These are phyloP conservation scores for Arthrinium phaeospermum DNA, from an alignment of 2,329 filamentous ascomycete genomes.

Conservation along the genomic window DNA sequence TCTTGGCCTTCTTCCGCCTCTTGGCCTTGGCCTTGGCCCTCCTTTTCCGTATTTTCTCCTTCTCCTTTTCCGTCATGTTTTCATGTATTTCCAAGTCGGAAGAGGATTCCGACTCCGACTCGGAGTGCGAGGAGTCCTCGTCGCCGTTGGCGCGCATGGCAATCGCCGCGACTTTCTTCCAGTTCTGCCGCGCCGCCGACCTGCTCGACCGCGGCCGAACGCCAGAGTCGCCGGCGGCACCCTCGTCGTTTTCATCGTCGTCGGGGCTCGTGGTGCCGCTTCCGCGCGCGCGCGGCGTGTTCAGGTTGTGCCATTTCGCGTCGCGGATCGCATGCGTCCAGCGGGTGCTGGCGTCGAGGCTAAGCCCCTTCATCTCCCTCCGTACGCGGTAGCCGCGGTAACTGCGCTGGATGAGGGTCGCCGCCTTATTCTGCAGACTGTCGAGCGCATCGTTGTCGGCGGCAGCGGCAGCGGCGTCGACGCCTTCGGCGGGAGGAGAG, in stretches of 20 bases:
- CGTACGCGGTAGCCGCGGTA: constrained; percentile 80
- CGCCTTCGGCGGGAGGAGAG: constrained; percentile 24
- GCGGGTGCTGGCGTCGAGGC: constrained; percentile 70
- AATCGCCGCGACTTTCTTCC: constrained; percentile 75
- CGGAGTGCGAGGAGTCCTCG: constrained; percentile 55
- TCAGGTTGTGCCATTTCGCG: constrained; percentile 58
- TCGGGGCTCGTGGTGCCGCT: not conserved
- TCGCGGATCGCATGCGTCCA: constrained; percentile 73
- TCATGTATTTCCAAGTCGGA: constrained; percentile 35
- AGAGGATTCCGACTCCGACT: constrained; percentile 41
- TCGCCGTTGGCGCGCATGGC: constrained; percentile 76
- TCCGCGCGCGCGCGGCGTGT: constrained; percentile 48
- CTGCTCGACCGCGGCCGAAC: constrained; percentile 31
- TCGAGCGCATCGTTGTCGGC: constrained; percentile 28
- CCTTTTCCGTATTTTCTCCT: constrained; percentile 44
- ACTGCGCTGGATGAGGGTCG: constrained; percentile 68
- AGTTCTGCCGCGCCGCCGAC: constrained; percentile 67
- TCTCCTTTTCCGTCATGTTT: constrained; percentile 43
- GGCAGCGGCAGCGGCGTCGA: constrained; percentile 22
- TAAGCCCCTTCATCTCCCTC: constrained; percentile 71
- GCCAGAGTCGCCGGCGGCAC: not conserved
- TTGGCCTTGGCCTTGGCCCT: constrained; percentile 58
- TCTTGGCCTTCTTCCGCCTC: constrained; percentile 71
- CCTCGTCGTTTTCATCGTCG: not conserved
- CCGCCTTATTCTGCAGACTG: constrained; percentile 49